Evolutionary conservation across 2,329 filamentous ascomycete genomes (phyloP), one percentile per base, ranked within the genome.

Genomic region (Claviceps sp.): DNA sequence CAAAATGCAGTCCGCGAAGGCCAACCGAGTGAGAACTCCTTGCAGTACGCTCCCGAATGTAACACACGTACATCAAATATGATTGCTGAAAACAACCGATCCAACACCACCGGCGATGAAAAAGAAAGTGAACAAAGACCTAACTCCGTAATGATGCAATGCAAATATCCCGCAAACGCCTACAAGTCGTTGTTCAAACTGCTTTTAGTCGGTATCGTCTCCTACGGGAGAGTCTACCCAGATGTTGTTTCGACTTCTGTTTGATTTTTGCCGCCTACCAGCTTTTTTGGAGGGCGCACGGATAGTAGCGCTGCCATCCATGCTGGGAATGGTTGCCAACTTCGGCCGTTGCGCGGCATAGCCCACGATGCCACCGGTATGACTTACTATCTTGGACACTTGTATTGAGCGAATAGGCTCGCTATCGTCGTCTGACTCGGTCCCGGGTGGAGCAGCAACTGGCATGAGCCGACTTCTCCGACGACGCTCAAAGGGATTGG

Each of bases 271-370:
- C 42, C 61, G 62, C 52, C 60, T 68, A 9, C 57, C 64, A 16
- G 60, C 59, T 37, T 62, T 60, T 42, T 60, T 65, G 16, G 62
- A 64, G 47, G 59, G 55, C 47, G 61, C 58, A 22, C 61, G 60
- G 44, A 59, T 63, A 53, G 59, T 60, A 34, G 58, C 56, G 38
- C 57, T 57, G 24, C 63, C 62, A 41, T 70, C 66, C 18, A 68
- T 70, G 62, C 73, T 74, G 48, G 65, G 54, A 18, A 76, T 76
- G 9, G 73, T 76, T 53, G 72, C 67, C 38, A 76, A 63, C 58
- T 69, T 72, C 4, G 72, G 71, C 46, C 70, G 65, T 55, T 69
- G 68, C 0, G 66, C 69, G 38, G 64, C 68, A 53, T 68, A 67
- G 8, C 60, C 59, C 14, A 59, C 53, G 7, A 48, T 52, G 26